A percentile compares a stretch with the other conserved stretches of the same genome.
Evolutionary conservation across 768 basidiomycete species (phyloP).

Genomic region (Daedaleopsis sinensis): DNA sequence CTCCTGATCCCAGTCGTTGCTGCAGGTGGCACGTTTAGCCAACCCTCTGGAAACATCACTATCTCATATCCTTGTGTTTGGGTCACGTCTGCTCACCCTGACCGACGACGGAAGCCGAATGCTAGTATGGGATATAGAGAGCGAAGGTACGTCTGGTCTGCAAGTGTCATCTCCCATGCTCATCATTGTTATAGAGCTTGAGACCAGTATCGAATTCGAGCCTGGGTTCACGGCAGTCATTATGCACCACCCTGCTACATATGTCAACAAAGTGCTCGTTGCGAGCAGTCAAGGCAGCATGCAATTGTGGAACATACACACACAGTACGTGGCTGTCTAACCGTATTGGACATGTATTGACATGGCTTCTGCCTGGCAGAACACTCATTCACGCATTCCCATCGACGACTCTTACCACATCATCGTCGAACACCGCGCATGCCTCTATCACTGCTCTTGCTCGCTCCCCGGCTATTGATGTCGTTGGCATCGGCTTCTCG

Average conservation of each 20-base stretch:
- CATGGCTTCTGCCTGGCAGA: conserved; percentile 40
- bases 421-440: conserved; percentile 31
- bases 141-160: conserved; percentile 49
- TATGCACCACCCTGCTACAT: conserved; percentile 92
- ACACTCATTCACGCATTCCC: conserved; percentile 83
- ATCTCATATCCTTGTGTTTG: conserved; percentile 75
- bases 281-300: conserved; percentile 79
- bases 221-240: conserved; percentile 82
- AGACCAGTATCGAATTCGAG: conserved; percentile 78
- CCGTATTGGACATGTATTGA: neutral
- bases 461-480: conserved; percentile 95
- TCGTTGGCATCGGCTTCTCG: conserved; percentile 89
- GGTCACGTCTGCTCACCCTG: conserved; percentile 76
- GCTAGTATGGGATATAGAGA: conserved; percentile 73
- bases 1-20: neutral
- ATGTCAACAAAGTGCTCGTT: conserved; percentile 93
- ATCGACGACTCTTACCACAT: conserved; percentile 49
- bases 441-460: conserved; percentile 73
- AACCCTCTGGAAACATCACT: conserved; percentile 69
- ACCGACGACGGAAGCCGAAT: conserved; percentile 78
- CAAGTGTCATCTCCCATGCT: conserved; percentile 10
- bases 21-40: conserved; percentile 56
- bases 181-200: conserved; percentile 48
- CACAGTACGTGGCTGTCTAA: conserved; percentile 54
- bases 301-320: conserved; percentile 93